Conservation (phyloP, 176 grass and related monocot genomes). For the Hordeum marinum region DNA sequence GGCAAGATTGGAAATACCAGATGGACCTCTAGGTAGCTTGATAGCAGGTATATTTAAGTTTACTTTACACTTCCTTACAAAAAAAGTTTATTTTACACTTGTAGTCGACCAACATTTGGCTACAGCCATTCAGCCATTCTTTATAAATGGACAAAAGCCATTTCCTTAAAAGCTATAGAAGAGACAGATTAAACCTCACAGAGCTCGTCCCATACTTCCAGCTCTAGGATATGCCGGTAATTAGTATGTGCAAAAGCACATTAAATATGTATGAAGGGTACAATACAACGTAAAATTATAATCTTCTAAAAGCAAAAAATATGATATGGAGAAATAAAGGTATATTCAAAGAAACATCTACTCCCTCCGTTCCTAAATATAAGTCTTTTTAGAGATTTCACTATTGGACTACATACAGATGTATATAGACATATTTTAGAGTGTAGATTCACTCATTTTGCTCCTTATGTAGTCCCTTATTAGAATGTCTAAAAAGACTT, state of each 20-base stretch:
- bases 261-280: not conserved
- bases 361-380: no score
- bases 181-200: not conserved
- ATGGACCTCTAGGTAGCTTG: conserved; percentile 85
- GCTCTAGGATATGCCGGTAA: not conserved
- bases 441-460: no score
- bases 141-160: not conserved
- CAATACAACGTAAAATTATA: not conserved
- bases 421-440: no score
- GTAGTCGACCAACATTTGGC: not conserved
- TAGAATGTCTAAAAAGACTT: no score
- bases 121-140: not conserved
- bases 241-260: not conserved
- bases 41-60: conserved; percentile 63
- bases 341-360: not conserved
- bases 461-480: no score
- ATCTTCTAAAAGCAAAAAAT: not conserved
- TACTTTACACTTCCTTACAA: not conserved
- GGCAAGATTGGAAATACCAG: conserved; percentile 84
- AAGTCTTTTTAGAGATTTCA: no score
- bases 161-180: not conserved
- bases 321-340: not conserved
- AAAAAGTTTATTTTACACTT: not conserved
- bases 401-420: no score
- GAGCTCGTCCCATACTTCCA: not conserved